Base-by-base conservation (phyloP, 192 early-diverging fungal genomes). In the Jimgerdemannia lactiflua region DNA sequence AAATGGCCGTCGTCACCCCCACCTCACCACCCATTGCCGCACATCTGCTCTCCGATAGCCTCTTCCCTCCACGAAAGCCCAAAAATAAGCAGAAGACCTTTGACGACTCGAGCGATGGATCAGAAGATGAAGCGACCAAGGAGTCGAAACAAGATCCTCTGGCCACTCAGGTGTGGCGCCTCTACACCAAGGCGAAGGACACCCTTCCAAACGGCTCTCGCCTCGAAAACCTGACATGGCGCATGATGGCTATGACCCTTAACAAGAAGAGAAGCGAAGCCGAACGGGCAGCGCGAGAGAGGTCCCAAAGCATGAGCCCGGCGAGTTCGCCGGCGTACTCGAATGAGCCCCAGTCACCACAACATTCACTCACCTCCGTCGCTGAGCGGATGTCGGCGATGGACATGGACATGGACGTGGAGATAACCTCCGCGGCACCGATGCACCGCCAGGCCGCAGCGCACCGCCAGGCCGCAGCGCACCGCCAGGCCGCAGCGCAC, bases 161-260 rank as follows among this genome's bases (percentile, higher is more conserved):
- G 39, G 79, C 83, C 14, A 87, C 85, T 69, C 82, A 93, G 67
- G 78, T 91, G 4, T 96, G 95, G 95, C 83, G 86, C 43, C 80
- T 96, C 71, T 94, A 87, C 69, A 90, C 92, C 8, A 94, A 94
- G 80, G 92, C 92, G 43, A 94, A 94, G 79, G 89, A 91, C 54
- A 88, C 88, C 6, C 75, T 96, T 42, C 92, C 92, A 14, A 87
- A 94, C 44, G 95, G 94, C 11, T 85, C 85, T 41, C 81, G 95
- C 41, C 83, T 95, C 7, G 95, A 96, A 78, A 96, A 95, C 78
- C 72, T 94, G 72, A 88, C 91, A 7, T 96, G 95, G 95, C 81
- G 95, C 39, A 87, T 94, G 80, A 93, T 95, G 92, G 89, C 90
- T 20, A 89, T 92, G 86, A 85, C 80, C 11, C 75, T 91, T 43